Base-by-base conservation (phyloP, 306 rosid genomes). In the Casuarina cunninghamiana region DNA sequence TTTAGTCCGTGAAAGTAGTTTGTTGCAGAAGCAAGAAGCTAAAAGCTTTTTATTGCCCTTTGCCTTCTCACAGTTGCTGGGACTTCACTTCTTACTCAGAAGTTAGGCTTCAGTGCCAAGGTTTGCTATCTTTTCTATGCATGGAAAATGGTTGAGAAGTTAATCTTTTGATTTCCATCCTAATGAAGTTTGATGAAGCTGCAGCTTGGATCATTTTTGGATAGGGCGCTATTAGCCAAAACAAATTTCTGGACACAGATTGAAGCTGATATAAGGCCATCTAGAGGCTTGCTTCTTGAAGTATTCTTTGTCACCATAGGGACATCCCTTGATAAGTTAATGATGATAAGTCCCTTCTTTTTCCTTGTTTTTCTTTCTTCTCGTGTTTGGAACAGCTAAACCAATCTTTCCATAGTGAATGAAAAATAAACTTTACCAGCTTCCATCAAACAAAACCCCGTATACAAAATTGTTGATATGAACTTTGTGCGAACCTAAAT, bases 151-250 rank as follows among this genome's bases (percentile, higher is more conserved):
- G 66, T 62, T 75, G 12, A 61, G 38, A 73, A 5, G 15, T 32
- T n/a, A n/a, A n/a, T n/a, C n/a, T n/a, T 73, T 53, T 19, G 35
- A 43, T 69, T 11, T 50, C 17, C 19, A 69, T 55, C 10, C 42
- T 81, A 83, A 53, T 73, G 67, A 53, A 63, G 72, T 77, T 73
- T 44, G 74, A 70, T 79, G 80, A 73, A 74, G 44, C 66, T 85
- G 80, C 93, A 95, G 99, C 99, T 95, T 75, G 99, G 99, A 85
- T 97, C 99, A 63, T 95, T 95, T 88, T 87, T 95, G 85, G 99
- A 96, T 50, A 98, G 99, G 82, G 99, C 99, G 50, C 77, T 95
- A 75, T 89, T 95, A 79, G 99, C 99, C 17, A 98, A 95, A 90
- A 95, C 99, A 66, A 95, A 95, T 81, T 95, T 93, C 84, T 86